Base-by-base conservation (phyloP, 163 green algal genomes). In the Prototheca wickerhamii region DNA sequence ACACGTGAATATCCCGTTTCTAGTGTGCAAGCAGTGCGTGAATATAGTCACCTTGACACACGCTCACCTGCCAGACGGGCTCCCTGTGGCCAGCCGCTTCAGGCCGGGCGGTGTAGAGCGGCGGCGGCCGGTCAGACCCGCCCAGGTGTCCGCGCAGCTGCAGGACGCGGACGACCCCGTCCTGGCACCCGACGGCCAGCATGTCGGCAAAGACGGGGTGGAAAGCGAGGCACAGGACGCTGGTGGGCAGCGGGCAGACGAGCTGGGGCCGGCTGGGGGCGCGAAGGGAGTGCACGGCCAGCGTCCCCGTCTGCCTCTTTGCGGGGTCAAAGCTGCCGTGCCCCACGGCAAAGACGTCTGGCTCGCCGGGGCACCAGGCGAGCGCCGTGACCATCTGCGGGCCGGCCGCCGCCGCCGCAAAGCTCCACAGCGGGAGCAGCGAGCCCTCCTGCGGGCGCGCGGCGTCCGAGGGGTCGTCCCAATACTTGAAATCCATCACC, bases 371-470 rank as follows among this genome's bases (percentile, higher is more conserved):
- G 67, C 84, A 88, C 88, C 88, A 96, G 70, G 73, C 85, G 18
- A 98, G 79, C 10, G 84, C 71, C 0, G 89, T 97, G 17, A 98
- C 86, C 31, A 34, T 33, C 29, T 62, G 69, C 50, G 26, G 40
- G 35, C 43, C 64, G 60, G 55, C 58, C 2, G 25, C 35, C 1
- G 50, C 17, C 23, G 18, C 79, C 25, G 23, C 68, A 65, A 94
- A 96, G 68, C 81, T 78, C 91, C 89, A 98, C 60, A 98, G 79
- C 20, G 91, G 91, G 69, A 98, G 79, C 78, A 97, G 73, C 12
- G 85, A 94, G 30, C 89, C 91, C 73, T 96, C 88, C 17, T 78
- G 75, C 30, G 78, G 51, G 25, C 73, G 44, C 44, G 91, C 85
- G 3, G 69, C 74, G 55, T 97, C 91, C 0, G 75, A 78, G 4